phyloP scores from a whole-genome alignment of 208 protist species.

The Wallacemonas sp. region DNA sequence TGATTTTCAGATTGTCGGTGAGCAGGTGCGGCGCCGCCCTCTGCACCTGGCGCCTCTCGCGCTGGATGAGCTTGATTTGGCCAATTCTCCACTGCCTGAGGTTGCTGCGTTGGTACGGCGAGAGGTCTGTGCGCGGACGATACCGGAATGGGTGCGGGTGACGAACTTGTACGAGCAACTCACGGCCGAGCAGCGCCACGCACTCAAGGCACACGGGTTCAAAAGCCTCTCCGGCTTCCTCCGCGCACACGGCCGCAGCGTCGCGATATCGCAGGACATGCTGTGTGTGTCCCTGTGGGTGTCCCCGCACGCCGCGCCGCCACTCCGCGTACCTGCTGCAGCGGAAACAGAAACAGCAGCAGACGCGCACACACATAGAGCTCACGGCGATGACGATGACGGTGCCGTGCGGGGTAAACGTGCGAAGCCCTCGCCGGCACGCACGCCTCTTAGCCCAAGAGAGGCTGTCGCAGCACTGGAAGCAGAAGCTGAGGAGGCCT shows the following conservation, averaged over 20 bases:
- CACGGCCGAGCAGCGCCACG: constrained; percentile 49
- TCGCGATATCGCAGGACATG: constrained; percentile 85
- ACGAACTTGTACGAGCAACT: constrained; percentile 85
- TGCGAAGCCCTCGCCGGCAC: not conserved
- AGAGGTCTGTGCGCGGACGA: constrained; percentile 64
- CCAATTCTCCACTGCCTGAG: constrained; percentile 62
- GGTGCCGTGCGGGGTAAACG: too few relatives aligned
- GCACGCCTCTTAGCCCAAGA: not conserved
- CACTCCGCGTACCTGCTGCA: too few relatives aligned
- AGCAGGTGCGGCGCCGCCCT: constrained; percentile 64
- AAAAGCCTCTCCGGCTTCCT: constrained; percentile 87
- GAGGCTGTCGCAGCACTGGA: constrained; percentile 9
- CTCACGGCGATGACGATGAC: too few relatives aligned
- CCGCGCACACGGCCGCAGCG: constrained; percentile 63
- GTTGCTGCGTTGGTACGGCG: constrained; percentile 55
- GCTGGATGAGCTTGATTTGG: constrained; percentile 66
- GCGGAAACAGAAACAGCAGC: too few relatives aligned
- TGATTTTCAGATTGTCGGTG: constrained; percentile 80
- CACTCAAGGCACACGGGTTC: constrained; percentile 55
- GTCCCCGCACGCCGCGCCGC: constrained; percentile 22
- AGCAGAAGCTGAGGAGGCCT: not conserved
- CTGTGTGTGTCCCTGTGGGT: constrained; percentile 86
- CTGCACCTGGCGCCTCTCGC: constrained; percentile 75
- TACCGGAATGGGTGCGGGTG: constrained; percentile 83
- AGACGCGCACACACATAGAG: not conserved